These are phyloP conservation scores for Platanus orientalis DNA, from an alignment of 164 flowering plant species.

Conservation along the genomic window DNA sequence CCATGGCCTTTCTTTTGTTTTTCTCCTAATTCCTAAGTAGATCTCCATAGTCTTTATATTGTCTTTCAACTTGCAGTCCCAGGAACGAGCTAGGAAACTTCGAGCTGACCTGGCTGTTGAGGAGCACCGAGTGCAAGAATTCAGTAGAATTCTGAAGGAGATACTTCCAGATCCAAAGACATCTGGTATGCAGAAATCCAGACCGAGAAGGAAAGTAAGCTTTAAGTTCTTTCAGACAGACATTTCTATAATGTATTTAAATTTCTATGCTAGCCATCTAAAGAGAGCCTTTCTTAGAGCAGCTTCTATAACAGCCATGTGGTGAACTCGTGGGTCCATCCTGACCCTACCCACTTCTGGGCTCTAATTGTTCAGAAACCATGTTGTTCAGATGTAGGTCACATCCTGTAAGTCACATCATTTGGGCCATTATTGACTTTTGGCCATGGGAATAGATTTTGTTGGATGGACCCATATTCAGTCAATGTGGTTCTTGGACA, in stretches of 20 bases:
- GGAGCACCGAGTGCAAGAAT: slow-evolving; percentile 72
- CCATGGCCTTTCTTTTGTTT: too few relatives aligned
- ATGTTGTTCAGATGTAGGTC: neutral
- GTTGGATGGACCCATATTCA: too few relatives aligned
- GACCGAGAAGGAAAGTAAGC: slow-evolving; percentile 61
- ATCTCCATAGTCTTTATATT: too few relatives aligned
- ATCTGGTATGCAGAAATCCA: slow-evolving; percentile 32
- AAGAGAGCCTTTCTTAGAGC: too few relatives aligned
- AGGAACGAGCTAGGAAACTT: slow-evolving; percentile 68
- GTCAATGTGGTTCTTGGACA: too few relatives aligned
- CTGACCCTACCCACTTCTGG: too few relatives aligned
- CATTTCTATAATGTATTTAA: too few relatives aligned
- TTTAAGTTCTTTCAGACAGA: slow-evolving; percentile 4
- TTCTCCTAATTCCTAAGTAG: too few relatives aligned
- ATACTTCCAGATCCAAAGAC: slow-evolving; percentile 59
- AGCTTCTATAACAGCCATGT: too few relatives aligned
- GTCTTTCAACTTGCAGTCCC: slow-evolving; percentile 48
- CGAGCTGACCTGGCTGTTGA: slow-evolving; percentile 74
- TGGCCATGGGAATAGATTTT: neutral
- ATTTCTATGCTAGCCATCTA: too few relatives aligned
- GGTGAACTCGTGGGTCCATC: too few relatives aligned
- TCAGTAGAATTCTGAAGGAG: slow-evolving; percentile 63
- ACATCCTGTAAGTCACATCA: too few relatives aligned
- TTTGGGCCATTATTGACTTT: neutral
- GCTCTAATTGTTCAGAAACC: neutral